Evolutionary conservation across 129 eudicot genomes (phyloP).

Genomic region (Artemisia annua): DNA sequence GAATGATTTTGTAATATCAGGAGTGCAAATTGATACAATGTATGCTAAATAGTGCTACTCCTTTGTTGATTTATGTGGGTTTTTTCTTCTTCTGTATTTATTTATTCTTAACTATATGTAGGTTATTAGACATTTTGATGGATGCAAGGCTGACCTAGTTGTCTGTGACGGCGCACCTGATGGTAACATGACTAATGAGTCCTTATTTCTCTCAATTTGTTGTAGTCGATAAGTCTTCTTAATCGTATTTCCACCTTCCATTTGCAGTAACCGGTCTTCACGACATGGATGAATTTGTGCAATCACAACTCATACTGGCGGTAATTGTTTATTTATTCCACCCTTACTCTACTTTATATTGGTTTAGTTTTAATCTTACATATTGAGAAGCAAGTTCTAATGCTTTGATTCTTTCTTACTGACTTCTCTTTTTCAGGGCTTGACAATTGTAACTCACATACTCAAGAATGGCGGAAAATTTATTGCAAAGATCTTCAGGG

Average conservation of each 20-base stretch:
- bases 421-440: slow-evolving; percentile 57
- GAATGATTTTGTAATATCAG: neutral
- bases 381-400: neutral
- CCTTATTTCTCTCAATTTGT: neutral
- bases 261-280: slow-evolving; percentile 95
- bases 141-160: slow-evolving; percentile 98
- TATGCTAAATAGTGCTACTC: neutral
- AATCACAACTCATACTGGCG: slow-evolving; percentile 93
- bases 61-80: neutral
- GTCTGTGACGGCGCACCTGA: slow-evolving; percentile 99
- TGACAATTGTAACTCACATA: slow-evolving; percentile 95
- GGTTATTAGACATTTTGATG: slow-evolving; percentile 98
- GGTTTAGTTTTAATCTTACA: neutral
- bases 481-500: slow-evolving; percentile 96
- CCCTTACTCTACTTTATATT: neutral
- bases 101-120: slow-evolving; percentile 20
- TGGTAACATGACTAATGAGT: slow-evolving; percentile 45
- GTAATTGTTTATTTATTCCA: slow-evolving; percentile 34
- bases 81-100: neutral
- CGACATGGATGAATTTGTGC: slow-evolving; percentile 99
- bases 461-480: slow-evolving; percentile 91
- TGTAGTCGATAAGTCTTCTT: slow-evolving; percentile 5
- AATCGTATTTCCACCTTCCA: slow-evolving; percentile 5
- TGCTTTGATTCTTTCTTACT: neutral
- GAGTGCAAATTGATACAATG: neutral